Evolutionary conservation across 1,284 basidiomycete species (phyloP).

Genomic region (Ustilago cynodontis): DNA sequence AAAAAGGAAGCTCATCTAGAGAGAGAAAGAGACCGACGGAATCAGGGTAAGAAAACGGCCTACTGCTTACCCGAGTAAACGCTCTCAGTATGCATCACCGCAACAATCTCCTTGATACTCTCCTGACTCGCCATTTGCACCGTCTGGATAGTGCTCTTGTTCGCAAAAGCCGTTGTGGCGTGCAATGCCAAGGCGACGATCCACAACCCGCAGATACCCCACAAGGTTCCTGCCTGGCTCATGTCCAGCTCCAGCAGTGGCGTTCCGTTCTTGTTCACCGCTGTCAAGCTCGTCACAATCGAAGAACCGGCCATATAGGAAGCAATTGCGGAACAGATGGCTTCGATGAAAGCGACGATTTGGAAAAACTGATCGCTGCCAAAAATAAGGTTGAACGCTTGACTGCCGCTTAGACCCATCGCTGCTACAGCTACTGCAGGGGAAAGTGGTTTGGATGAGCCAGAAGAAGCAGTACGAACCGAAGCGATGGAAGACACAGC

Average conservation of each 20-base stretch:
- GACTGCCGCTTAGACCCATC: conserved; percentile 25
- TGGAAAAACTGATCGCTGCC: conserved; percentile 51
- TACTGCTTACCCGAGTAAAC: conserved; percentile 43
- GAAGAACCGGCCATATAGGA: conserved; percentile 44
- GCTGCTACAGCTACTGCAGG: conserved; percentile 34
- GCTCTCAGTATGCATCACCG: conserved; percentile 50
- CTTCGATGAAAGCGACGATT: conserved; percentile 44
- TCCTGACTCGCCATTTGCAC: conserved; percentile 40
- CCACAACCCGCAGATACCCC: conserved; percentile 52
- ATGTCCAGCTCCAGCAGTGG: conserved; percentile 41
- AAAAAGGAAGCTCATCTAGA: neutral
- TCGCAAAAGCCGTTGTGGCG: conserved; percentile 41
- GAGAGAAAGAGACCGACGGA: neutral
- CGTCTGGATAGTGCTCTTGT: conserved; percentile 47
- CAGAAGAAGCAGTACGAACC: conserved; percentile 10
- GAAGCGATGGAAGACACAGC: conserved; percentile 39
- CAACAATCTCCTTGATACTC: conserved; percentile 47
- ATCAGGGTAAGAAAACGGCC: neutral
- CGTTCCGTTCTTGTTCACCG: conserved; percentile 22
- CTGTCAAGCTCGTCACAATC: conserved; percentile 27
- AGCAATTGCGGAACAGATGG: conserved; percentile 43
- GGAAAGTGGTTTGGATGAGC: conserved; percentile 19
- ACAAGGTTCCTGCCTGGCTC: conserved; percentile 46
- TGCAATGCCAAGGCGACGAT: conserved; percentile 38
- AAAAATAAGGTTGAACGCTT: conserved; percentile 51